These are phyloP conservation scores for Bonia amplexicaulis DNA, from an alignment of 176 grass and related monocot species.

Conservation along the genomic window DNA sequence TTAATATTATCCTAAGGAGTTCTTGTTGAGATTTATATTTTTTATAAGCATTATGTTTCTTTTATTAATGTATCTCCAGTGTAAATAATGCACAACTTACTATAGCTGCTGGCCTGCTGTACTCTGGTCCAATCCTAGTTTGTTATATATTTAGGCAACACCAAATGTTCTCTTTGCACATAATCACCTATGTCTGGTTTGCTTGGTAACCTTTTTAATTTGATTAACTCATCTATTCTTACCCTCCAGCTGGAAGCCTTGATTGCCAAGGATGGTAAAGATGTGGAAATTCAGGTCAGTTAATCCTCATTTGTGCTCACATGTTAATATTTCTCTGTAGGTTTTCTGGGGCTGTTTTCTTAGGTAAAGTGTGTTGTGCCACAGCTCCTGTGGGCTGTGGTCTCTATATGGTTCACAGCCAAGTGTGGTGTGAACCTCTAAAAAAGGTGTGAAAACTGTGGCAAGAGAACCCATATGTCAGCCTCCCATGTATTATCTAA, in stretches of 20 bases:
- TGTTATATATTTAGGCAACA: neutral
- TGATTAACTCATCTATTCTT: neutral
- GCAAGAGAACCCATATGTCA: neutral
- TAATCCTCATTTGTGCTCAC: neutral
- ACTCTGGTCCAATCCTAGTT: neutral
- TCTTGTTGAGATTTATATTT: neutral
- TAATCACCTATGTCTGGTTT: neutral
- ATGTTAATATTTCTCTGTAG: constrained; percentile 6
- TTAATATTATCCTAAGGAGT: neutral
- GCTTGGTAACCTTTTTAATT: neutral
- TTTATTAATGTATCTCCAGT: neutral
- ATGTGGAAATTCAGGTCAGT: constrained; percentile 70
- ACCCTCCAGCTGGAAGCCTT: constrained; percentile 49
- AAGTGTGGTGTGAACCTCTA: neutral
- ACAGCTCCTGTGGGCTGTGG: neutral
- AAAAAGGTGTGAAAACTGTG: neutral
- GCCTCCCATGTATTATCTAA: neutral
- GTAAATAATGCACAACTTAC: neutral
- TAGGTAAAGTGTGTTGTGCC: neutral
- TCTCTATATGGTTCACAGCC: neutral
- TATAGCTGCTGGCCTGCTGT: neutral
- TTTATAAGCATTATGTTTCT: neutral
- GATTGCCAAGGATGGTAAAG: constrained; percentile 68
- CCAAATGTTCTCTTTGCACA: neutral
- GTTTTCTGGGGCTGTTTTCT: neutral